phyloP scores from a whole-genome alignment of 2,329 filamentous ascomycete species.

The Ophiocordyceps sinensis region DNA sequence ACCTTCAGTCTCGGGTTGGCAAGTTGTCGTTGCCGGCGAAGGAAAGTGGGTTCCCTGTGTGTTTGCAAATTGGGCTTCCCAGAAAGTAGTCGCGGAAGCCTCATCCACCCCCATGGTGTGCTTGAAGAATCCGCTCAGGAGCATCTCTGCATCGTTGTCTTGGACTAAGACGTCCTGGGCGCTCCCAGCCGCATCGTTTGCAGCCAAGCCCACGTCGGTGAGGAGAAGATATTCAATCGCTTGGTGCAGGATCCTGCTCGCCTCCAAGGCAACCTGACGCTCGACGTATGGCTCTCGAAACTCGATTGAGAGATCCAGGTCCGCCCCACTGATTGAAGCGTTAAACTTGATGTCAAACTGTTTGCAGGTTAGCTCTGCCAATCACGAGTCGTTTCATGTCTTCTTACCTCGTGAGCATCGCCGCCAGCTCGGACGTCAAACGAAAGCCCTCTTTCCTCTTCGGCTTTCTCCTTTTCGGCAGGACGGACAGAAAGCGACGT shows the following conservation, averaged over 20 bases:
- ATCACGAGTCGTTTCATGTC: background rate
- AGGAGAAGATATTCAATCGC: constrained; percentile 2
- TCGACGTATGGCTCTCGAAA: constrained; percentile 3
- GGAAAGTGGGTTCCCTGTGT: constrained; percentile 3
- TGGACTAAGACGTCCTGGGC: background rate
- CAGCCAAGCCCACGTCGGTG: background rate
- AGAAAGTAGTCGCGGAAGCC: constrained; percentile 1
- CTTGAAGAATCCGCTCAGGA: constrained; percentile 3
- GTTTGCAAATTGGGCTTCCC: constrained; percentile 2
- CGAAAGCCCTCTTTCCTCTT: background rate
- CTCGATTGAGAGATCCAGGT: constrained; percentile 3
- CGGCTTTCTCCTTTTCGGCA: background rate
- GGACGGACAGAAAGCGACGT: constrained; percentile 17
- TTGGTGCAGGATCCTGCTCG: background rate
- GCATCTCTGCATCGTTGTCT: background rate
- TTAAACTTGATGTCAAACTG: constrained; percentile 3
- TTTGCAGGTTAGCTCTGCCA: background rate
- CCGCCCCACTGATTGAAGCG: constrained; percentile 1
- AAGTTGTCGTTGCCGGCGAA: background rate
- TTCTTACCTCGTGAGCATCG: constrained; percentile 5
- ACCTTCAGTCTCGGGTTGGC: background rate
- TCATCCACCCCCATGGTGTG: constrained; percentile 1
- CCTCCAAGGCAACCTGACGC: background rate
- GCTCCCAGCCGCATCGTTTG: background rate
- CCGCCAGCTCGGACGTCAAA: constrained; percentile 4